Percentiles rank a stretch among this genome's conserved stretches.
Evolutionary conservation across 441 rosid genomes (phyloP).

Genomic region (Manihot esculenta): DNA sequence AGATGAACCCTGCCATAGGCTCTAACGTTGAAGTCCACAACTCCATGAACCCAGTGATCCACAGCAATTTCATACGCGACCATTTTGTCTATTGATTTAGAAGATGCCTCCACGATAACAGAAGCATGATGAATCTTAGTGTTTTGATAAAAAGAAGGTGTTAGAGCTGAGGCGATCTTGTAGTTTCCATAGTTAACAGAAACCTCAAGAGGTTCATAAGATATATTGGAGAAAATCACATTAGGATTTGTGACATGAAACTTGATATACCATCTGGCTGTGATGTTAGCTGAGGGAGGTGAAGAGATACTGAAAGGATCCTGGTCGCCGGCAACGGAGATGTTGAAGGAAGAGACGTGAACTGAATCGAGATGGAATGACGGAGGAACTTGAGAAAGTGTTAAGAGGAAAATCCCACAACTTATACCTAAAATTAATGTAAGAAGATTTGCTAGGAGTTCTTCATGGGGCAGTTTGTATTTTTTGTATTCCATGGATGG

Average conservation of each 20-base stretch:
- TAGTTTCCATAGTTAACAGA: not conserved
- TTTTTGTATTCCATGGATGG: no score
- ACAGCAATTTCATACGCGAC: not conserved
- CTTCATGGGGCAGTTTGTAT: no score
- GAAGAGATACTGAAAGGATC: not conserved
- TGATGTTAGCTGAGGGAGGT: not conserved
- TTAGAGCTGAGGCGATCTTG: not conserved
- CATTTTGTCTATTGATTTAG: not conserved
- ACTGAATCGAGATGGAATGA: slow-evolving; percentile 1
- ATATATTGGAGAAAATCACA: not conserved
- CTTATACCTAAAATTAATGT: not conserved
- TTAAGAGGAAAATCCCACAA: not conserved
- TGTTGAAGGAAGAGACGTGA: not conserved
- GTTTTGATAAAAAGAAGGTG: not conserved
- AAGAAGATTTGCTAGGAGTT: not conserved
- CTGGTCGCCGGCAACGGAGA: not conserved
- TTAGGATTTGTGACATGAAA: not conserved
- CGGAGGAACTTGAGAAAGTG: not conserved
- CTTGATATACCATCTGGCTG: not conserved
- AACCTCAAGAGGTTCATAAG: not conserved
- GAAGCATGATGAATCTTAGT: not conserved
- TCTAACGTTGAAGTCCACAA: not conserved
- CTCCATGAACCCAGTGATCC: not conserved
- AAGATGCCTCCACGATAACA: not conserved
- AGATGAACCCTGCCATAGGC: not conserved